Conservation (phyloP, 2,329 filamentous ascomycete genomes). For the Colletotrichum endophyticum region DNA sequence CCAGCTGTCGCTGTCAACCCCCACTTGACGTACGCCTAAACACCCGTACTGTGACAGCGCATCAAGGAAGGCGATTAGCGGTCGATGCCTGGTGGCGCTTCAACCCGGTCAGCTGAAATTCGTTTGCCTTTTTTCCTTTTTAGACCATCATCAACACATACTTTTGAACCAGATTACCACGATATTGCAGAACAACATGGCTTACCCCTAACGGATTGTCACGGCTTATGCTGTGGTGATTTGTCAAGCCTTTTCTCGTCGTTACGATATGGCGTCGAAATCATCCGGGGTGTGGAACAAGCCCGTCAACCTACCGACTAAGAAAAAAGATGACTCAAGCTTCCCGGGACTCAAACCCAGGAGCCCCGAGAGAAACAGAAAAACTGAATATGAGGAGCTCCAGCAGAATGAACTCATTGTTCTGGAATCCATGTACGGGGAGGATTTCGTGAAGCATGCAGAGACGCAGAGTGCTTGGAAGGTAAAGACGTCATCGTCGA, state of each 20-base stretch:
- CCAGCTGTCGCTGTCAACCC: background rate
- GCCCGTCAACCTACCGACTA: slow-evolving; percentile 44
- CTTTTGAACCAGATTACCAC: background rate
- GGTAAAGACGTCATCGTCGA: slow-evolving; percentile 47
- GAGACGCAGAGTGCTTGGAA: slow-evolving; percentile 82
- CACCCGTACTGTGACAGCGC: slow-evolving; percentile 15
- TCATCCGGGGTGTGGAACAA: slow-evolving; percentile 53
- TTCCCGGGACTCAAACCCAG: slow-evolving; percentile 56
- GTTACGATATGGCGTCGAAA: slow-evolving; percentile 57
- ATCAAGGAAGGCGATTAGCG: background rate
- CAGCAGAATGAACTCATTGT: slow-evolving; percentile 89
- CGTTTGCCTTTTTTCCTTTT: slow-evolving; percentile 14
- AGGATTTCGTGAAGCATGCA: slow-evolving; percentile 81
- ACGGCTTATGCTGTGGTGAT: slow-evolving; percentile 59
- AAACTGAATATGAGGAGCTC: slow-evolving; percentile 77
- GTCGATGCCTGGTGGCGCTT: slow-evolving; percentile 1
- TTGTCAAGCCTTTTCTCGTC: slow-evolving; percentile 26
- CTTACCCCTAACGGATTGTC: slow-evolving; percentile 51
- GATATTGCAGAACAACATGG: slow-evolving; percentile 39
- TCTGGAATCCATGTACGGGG: slow-evolving; percentile 85
- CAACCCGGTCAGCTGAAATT: background rate
- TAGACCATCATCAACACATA: background rate
- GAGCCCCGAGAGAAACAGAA: slow-evolving; percentile 45
- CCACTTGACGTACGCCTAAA: slow-evolving; percentile 4
- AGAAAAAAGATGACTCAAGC: slow-evolving; percentile 49